A percentile compares a stretch with the other conserved stretches of the same genome.
These are phyloP conservation scores for Delonix regia DNA, from an alignment of 306 rosid species.

Conservation along the genomic window DNA sequence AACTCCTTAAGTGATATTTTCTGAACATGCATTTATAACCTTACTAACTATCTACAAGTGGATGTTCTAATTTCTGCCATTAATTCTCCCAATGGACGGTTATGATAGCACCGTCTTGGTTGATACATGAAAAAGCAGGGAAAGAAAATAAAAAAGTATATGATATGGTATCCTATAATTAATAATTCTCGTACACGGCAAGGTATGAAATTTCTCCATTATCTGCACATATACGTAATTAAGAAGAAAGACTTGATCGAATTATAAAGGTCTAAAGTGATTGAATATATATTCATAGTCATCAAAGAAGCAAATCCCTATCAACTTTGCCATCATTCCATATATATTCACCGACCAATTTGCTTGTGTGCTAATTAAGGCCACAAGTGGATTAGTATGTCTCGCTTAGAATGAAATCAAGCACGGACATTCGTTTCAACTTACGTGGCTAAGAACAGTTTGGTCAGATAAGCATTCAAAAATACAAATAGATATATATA, in stretches of 20 bases:
- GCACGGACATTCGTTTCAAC: not conserved
- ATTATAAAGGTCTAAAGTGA: not conserved
- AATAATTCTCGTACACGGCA: slow-evolving; percentile 5
- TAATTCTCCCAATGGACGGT: not conserved
- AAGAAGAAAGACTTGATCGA: not conserved
- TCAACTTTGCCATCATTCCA: not conserved
- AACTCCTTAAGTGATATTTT: too few species aligned
- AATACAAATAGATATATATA: not conserved
- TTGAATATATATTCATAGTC: not conserved
- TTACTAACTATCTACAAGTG: not conserved
- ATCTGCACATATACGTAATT: not conserved
- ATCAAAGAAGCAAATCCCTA: not conserved
- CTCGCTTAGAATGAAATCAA: too few species aligned
- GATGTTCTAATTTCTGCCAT: not conserved
- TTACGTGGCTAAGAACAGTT: not conserved
- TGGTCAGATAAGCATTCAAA: not conserved
- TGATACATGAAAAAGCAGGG: not conserved
- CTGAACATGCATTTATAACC: not conserved
- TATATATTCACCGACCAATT: not conserved
- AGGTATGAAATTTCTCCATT: not conserved
- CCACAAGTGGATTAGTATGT: not conserved
- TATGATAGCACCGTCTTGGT: not conserved
- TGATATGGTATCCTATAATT: not conserved
- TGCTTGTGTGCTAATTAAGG: not conserved
- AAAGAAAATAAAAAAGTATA: not conserved